Conservation (phyloP, 225 moss, liverwort and hornwort species). For the Pseudoscleropodium purum region DNA sequence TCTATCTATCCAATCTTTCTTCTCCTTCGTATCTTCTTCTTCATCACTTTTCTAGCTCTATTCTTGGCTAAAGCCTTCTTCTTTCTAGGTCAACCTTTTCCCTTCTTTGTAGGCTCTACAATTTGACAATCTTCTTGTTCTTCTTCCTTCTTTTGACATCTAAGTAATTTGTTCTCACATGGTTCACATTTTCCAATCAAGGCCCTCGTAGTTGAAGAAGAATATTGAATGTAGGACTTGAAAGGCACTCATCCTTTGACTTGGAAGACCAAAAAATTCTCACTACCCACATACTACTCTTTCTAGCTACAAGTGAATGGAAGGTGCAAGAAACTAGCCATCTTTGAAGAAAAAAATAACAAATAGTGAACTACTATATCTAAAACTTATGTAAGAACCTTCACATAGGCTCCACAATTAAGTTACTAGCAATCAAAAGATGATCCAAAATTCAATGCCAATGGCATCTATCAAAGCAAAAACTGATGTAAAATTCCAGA, state of each 20-base stretch:
- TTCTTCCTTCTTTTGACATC: rapidly evolving
- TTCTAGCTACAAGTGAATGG: rapidly evolving
- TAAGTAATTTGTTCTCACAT: background rate
- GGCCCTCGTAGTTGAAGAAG: background rate
- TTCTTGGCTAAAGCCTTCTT: background rate
- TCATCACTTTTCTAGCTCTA: background rate
- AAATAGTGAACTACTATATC: background rate
- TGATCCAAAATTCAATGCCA: rapidly evolving
- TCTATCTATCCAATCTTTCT: background rate
- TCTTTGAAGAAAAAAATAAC: background rate
- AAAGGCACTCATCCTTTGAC: background rate
- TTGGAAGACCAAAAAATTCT: background rate
- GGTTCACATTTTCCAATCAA: background rate
- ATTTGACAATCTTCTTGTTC: rapidly evolving
- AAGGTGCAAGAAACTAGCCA: background rate
- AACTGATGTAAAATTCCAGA: background rate
- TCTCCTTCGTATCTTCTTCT: background rate
- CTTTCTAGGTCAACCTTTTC: background rate
- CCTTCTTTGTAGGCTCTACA: background rate
- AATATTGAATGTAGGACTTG: background rate
- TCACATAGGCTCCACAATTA: rapidly evolving
- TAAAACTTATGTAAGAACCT: background rate
- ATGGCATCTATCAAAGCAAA: background rate
- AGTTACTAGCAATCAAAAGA: background rate
- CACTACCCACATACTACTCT: background rate